phyloP scores from a whole-genome alignment of 148 eudicot genomes.

The Rhododendron mucronatum region DNA sequence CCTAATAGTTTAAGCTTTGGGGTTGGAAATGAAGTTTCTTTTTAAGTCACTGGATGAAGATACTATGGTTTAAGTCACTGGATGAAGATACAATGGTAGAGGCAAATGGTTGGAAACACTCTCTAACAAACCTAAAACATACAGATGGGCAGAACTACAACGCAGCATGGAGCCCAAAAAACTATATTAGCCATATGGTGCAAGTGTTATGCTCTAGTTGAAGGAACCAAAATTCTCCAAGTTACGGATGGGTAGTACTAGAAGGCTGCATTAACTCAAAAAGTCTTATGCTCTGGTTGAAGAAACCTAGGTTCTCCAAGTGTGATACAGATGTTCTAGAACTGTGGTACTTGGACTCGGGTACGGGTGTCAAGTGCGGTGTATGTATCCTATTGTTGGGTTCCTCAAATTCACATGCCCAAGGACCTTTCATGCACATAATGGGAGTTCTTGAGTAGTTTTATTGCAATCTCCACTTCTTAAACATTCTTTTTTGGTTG shows the following conservation, averaged over 20 bases:
- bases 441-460: neutral
- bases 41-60: neutral
- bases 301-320: neutral
- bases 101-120: slow-evolving; percentile 1
- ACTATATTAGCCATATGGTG: neutral
- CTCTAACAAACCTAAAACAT: neutral
- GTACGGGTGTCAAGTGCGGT: neutral
- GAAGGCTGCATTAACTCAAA: neutral
- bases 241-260: neutral
- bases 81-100: neutral
- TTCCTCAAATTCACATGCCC: neutral
- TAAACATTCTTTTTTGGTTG: neutral
- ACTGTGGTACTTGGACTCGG: neutral
- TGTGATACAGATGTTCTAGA: neutral
- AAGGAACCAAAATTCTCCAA: neutral
- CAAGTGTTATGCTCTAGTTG: neutral
- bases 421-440: neutral
- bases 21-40: no score
- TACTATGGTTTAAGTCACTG: neutral
- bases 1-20: no score
- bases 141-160: neutral
- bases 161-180: neutral
- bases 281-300: neutral
- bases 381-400: neutral
- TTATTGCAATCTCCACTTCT: neutral